Base-by-base conservation (phyloP, 1,139 yeast species). In the Hanseniaspora gamundiae region DNA sequence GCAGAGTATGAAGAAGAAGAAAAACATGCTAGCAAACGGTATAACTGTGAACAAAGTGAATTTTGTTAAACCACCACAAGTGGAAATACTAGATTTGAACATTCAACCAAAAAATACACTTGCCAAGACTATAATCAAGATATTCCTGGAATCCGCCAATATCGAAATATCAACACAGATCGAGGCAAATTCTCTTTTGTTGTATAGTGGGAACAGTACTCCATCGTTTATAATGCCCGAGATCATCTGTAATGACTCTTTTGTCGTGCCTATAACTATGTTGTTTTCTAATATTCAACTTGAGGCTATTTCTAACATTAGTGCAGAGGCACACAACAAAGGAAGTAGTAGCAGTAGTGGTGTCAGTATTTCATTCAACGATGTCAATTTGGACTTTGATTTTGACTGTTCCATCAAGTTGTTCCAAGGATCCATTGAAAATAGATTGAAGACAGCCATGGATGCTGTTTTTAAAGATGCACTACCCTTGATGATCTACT, bases 401-500 rank as follows among this genome's bases (percentile, higher is more conserved):
- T 59, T 61, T 40, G 58, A 60, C 46, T 61, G 65, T 42, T 60
- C 64, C 19, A 57, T 61, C 16, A 58, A 59, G 40, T 49, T 61
- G 35, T 45, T 61, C 40, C 61, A 59, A 42, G 49, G 56, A 2
- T 58, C 62, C 19, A 58, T 61, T n/a, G 63, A 61, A 39, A 56
- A 55, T 44, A 51, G 62, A 40, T 48, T 61, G 21, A 60, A 57
- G 42, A 54, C 54, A 26, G 54, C 64, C 14, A 57, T 61, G 58
- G 58, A 57, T 35, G 45, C 50, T 16, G 52, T 60, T 5, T 61
- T 61, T 43, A 59, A 57, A 44, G 64, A 59, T 19, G 57, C 57
- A 13, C 45, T 61, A 30, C 65, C 65, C 22, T 57, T 57, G 10
- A 53, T 60, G 29, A 22, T 36, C 13, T 22, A 36, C 59, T 59